Conservation (phyloP, 2,329 filamentous ascomycete genomes). For the Fusarium proliferatum region DNA sequence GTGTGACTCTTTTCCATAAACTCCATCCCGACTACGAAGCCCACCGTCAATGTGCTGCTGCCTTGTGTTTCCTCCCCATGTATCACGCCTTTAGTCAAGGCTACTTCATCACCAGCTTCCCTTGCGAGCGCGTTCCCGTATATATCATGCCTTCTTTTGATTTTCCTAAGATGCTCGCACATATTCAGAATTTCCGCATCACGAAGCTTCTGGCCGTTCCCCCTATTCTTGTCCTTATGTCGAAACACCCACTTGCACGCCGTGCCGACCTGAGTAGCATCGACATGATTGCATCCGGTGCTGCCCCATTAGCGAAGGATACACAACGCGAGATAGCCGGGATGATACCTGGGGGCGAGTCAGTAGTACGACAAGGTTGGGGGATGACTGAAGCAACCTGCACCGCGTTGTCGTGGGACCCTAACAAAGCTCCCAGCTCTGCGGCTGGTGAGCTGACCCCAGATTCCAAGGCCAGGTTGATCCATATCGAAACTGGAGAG, state of each 20-base stretch:
- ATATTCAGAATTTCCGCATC: constrained; percentile 75
- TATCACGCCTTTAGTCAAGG: constrained; percentile 81
- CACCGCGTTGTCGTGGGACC: constrained; percentile 73
- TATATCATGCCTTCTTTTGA: constrained; percentile 86
- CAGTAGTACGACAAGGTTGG: constrained; percentile 75
- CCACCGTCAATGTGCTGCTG: constrained; percentile 52
- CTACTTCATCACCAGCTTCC: constrained; percentile 70
- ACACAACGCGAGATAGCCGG: constrained; percentile 60
- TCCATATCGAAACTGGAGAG: constrained; percentile 65
- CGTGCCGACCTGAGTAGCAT: constrained; percentile 77
- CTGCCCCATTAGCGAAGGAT: constrained; percentile 74
- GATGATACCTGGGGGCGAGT: constrained; percentile 54
- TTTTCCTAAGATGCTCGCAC: constrained; percentile 75
- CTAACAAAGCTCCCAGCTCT: constrained; percentile 61
- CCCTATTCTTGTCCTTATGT: constrained; percentile 77
- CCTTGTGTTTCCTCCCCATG: constrained; percentile 79
- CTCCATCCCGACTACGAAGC: constrained; percentile 62
- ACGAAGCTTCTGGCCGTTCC: constrained; percentile 76
- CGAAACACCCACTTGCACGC: constrained; percentile 74
- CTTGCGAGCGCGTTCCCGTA: constrained; percentile 69
- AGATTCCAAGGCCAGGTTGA: constrained; percentile 68
- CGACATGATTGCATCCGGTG: constrained; percentile 69
- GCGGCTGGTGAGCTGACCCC: constrained; percentile 53
- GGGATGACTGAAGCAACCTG: constrained; percentile 90
- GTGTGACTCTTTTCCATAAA: constrained; percentile 60